Evolutionary conservation across 768 basidiomycete species (phyloP).

Genomic region (Boletus huronensis): DNA sequence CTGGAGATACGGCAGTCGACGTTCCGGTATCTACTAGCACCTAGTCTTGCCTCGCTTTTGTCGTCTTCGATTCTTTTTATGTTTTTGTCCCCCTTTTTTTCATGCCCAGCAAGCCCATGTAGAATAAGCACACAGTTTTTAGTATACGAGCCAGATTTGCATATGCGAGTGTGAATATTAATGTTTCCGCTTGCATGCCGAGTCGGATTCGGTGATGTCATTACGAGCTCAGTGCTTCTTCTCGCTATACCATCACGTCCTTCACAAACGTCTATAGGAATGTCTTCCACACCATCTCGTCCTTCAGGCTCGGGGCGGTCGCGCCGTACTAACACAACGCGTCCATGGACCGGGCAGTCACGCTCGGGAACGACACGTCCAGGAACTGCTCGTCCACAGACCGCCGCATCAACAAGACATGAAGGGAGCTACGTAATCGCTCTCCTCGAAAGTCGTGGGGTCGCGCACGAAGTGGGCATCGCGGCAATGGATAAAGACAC

Average conservation of each 20-base stretch:
- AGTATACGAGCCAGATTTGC: constrained; percentile 22
- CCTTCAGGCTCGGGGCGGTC: constrained; percentile 12
- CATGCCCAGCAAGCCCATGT: constrained; percentile 33
- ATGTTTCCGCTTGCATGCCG: background rate
- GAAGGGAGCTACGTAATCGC: constrained; percentile 67
- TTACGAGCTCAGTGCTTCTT: background rate
- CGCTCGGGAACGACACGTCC: constrained; percentile 42
- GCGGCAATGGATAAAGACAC: constrained; percentile 82
- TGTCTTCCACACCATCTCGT: constrained; percentile 16
- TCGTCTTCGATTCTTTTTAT: constrained; percentile 8
- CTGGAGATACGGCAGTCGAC: constrained; percentile 5
- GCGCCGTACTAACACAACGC: constrained; percentile 23
- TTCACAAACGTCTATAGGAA: background rate
- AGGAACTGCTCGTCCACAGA: constrained; percentile 55
- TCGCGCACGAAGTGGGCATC: constrained; percentile 82
- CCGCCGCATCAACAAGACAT: constrained; percentile 53
- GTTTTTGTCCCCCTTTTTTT: constrained; percentile 5
- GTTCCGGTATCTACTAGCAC: constrained; percentile 20
- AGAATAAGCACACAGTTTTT: constrained; percentile 32
- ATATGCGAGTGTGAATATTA: constrained; percentile 1
- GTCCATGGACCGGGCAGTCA: constrained; percentile 56
- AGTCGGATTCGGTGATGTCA: background rate
- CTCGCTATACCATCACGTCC: background rate
- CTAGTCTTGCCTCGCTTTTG: constrained; percentile 19
- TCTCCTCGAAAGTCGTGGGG: constrained; percentile 71